Evolutionary conservation across 1,284 basidiomycete genomes (phyloP).

Genomic region (Trichosporon sp.): DNA sequence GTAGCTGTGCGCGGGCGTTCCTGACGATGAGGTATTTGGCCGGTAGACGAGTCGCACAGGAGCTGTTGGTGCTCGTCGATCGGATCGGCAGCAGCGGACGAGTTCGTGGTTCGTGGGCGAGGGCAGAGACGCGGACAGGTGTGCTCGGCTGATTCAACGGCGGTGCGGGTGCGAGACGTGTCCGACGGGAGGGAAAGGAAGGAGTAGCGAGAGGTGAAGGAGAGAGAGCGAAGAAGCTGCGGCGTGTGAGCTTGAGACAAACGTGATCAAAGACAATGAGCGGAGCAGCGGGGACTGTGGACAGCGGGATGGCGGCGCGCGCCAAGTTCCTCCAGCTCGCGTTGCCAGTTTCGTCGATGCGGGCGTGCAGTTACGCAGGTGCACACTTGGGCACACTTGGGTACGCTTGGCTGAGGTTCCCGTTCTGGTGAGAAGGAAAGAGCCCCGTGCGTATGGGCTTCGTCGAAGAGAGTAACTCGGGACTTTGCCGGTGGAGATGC

Average conservation of each 20-base stretch:
- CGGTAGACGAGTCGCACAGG: background rate
- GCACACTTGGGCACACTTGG: background rate
- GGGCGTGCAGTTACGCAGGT: background rate
- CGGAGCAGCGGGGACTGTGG: slow-evolving; percentile 1
- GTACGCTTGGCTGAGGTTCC: background rate
- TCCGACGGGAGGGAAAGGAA: background rate
- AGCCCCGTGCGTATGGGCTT: slow-evolving; percentile 18
- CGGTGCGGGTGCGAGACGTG: background rate
- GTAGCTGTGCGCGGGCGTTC: slow-evolving; percentile 17
- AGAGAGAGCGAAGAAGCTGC: slow-evolving; percentile 17
- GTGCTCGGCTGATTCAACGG: background rate
- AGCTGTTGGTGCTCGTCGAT: slow-evolving; percentile 6
- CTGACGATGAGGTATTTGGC: background rate
- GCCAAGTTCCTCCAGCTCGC: background rate
- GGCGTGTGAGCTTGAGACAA: background rate
- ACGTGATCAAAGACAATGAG: slow-evolving; percentile 9
- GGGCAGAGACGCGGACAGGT: background rate
- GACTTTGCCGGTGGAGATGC: background rate
- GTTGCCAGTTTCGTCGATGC: background rate
- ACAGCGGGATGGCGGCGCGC: background rate
- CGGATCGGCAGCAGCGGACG: slow-evolving; percentile 1
- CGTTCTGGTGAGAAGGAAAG: background rate
- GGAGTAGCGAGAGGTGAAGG: background rate
- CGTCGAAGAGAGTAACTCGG: background rate
- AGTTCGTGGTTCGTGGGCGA: background rate